Base-by-base conservation (phyloP, 2,329 filamentous ascomycete genomes). In the Fusarium clavum region DNA sequence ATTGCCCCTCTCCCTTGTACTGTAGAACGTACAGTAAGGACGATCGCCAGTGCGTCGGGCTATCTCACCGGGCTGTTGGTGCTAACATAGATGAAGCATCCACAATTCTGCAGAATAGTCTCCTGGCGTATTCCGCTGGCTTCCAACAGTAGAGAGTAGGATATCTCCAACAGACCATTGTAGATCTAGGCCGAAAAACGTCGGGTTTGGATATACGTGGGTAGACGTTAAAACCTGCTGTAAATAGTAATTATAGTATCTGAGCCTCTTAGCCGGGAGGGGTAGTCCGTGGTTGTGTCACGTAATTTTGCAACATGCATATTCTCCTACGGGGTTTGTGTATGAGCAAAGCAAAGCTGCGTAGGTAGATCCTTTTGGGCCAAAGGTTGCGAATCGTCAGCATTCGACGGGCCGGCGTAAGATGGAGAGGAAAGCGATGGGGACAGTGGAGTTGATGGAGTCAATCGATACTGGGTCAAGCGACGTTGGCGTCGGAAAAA, bases 41-140 rank as follows among this genome's bases (percentile, higher is more conserved):
- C 57, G 73, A 75, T 75, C 64, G 69, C 61, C 63, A 62, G 53
- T 61, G 58, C 72, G 62, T 69, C 71, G 47, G 55, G 66, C 61
- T 72, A 75, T 75, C 73, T 71, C 73, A 75, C 69, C 72, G 57
- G 71, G 58, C 46, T 53, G 58, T 61, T 73, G 72, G 65, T 72
- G 63, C 49, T 53, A 64, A 57, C 41, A 62, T 51, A 51, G 64
- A 57, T 43, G 40, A 41, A 34, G 38, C 66, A 56, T 64, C 70
- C 71, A 71, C 61, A 67, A 65, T 73, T 70, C 72, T 61, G 61
- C 64, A 59, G 24, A 49, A 40, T 53, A 59, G 43, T 51, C 47
- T 57, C 47, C 29, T 57, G 56, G 30, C 54, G 44, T 57, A 38
- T 41, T 73, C 64, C 67, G 61, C 70, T 57, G 46, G 25, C 53